A percentile compares a stretch with the other conserved stretches of the same genome.
phyloP scores from a whole-genome alignment of 1,139 yeast species.

The Geotrichum citri-aurantii region DNA sequence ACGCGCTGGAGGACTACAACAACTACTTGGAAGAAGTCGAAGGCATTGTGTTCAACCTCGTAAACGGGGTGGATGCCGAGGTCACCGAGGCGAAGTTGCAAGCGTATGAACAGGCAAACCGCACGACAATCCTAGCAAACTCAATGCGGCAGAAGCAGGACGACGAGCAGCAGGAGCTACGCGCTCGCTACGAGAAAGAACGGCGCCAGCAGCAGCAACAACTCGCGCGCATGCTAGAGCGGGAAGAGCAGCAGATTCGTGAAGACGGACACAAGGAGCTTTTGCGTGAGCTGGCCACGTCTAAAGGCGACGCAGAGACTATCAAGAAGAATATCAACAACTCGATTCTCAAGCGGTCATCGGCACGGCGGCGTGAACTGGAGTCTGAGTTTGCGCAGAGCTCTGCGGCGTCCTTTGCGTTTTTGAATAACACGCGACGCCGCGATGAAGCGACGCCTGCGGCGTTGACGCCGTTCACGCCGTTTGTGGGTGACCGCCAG shows the following conservation, averaged over 20 bases:
- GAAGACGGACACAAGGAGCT: conserved; percentile 63
- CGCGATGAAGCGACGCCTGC: conserved; percentile 18
- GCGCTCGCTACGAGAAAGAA: conserved; percentile 65
- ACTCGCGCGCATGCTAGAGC: conserved; percentile 34
- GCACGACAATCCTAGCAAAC: conserved; percentile 69
- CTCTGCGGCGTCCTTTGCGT: conserved; percentile 19
- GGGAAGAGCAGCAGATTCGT: conserved; percentile 36
- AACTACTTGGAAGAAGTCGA: conserved; percentile 80
- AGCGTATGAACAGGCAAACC: conserved; percentile 71
- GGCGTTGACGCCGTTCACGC: conserved; percentile 70
- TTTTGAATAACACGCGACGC: conserved; percentile 21
- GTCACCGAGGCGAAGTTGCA: conserved; percentile 63
- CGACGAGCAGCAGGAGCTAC: conserved; percentile 56
- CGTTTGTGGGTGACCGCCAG: conserved; percentile 86
- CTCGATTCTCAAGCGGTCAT: conserved; percentile 60
- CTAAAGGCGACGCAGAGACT: conserved; percentile 44
- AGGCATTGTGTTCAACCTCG: conserved; percentile 68
- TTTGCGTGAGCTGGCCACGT: conserved; percentile 54
- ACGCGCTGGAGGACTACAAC: conserved; percentile 54
- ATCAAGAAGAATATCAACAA: conserved; percentile 51
- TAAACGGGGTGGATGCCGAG: conserved; percentile 63
- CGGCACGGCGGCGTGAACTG: conserved; percentile 60
- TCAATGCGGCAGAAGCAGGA: conserved; percentile 65
- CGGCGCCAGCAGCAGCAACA: conserved; percentile 41
- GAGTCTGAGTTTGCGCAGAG: conserved; percentile 50